A percentile compares a stretch with the other conserved stretches of the same genome.
Conservation (phyloP, 768 basidiomycete genomes). For the Jaapia argillacea region DNA sequence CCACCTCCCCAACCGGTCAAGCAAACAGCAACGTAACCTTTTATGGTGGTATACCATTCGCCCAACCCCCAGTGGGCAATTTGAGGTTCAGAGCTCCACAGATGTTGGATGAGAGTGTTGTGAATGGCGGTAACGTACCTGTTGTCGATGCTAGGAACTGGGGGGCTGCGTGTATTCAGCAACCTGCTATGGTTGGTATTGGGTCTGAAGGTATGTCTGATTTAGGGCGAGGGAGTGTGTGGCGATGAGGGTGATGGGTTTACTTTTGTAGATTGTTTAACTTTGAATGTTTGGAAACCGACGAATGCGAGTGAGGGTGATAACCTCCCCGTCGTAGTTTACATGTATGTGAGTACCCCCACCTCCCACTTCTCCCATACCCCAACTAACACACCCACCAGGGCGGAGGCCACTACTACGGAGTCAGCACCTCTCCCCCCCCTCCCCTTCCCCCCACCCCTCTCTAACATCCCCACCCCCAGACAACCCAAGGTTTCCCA, state of each 20-base stretch:
- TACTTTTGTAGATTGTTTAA: constrained; percentile 30
- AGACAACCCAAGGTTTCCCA: constrained; percentile 38
- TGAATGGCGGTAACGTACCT: constrained; percentile 7
- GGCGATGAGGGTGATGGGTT: too few relatives aligned
- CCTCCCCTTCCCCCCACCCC: neutral
- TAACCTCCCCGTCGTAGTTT: constrained; percentile 31
- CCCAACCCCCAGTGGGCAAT: constrained; percentile 39
- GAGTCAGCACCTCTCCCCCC: constrained; percentile 15
- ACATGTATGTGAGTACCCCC: constrained; percentile 33
- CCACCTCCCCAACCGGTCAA: constrained; percentile 17
- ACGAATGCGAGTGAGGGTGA: constrained; percentile 21
- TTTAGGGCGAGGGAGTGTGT: neutral
- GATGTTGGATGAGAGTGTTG: constrained; percentile 21
- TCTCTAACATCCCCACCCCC: neutral
- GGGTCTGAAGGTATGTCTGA: constrained; percentile 33
- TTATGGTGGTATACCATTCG: constrained; percentile 43
- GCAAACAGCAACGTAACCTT: constrained; percentile 27
- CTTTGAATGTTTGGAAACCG: constrained; percentile 33
- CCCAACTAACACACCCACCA: too few relatives aligned
- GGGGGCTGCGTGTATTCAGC: constrained; percentile 35
- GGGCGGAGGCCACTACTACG: constrained; percentile 32
- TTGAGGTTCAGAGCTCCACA: constrained; percentile 32
- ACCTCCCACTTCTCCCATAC: too few relatives aligned
- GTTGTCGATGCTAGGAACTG: constrained; percentile 33
- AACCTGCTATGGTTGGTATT: constrained; percentile 33